Percentiles rank a stretch among this genome's conserved stretches.
Conservation (phyloP, 1,139 yeast genomes). For the Suhomyces panamericanus region DNA sequence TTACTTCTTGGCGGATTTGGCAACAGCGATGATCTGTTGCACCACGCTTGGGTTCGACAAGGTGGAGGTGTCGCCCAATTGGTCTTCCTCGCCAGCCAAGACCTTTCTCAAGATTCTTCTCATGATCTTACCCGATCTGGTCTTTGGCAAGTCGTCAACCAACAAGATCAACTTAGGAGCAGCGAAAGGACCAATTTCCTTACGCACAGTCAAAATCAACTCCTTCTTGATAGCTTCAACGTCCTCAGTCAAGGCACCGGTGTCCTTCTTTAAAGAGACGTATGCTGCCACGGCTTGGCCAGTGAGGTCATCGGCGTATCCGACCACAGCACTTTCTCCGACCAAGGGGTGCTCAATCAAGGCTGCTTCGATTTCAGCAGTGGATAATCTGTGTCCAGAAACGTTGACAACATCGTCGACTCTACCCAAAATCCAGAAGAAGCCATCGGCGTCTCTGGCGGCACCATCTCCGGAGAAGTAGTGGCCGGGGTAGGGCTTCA, state of each 20-base stretch:
- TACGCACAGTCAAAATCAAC: constrained; percentile 68
- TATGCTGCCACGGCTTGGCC: constrained; percentile 85
- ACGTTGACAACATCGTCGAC: constrained; percentile 84
- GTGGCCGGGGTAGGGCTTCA: constrained; percentile 66
- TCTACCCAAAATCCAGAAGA: constrained; percentile 78
- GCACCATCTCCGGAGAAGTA: constrained; percentile 85
- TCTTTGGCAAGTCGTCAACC: constrained; percentile 78
- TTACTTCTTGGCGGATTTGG: constrained; percentile 29
- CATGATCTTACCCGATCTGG: constrained; percentile 84
- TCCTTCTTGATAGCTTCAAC: constrained; percentile 63
- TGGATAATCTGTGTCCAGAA: constrained; percentile 76
- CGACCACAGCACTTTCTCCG: constrained; percentile 79
- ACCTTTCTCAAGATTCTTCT: constrained; percentile 79
- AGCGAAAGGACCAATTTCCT: constrained; percentile 83
- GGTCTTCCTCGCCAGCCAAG: constrained; percentile 77
- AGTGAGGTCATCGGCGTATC: constrained; percentile 76
- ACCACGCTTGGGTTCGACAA: constrained; percentile 73
- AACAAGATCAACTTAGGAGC: constrained; percentile 73
- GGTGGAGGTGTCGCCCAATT: constrained; percentile 76
- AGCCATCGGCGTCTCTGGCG: constrained; percentile 75
- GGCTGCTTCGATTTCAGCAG: constrained; percentile 83
- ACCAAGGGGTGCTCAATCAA: constrained; percentile 68
- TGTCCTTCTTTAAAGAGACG: constrained; percentile 59
- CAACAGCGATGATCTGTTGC: constrained; percentile 61
- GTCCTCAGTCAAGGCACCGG: constrained; percentile 40